Evolutionary conservation across 2,329 filamentous ascomycete genomes (phyloP), one percentile per base, ranked within the genome.

Genomic region (Colletotrichum lupini): DNA sequence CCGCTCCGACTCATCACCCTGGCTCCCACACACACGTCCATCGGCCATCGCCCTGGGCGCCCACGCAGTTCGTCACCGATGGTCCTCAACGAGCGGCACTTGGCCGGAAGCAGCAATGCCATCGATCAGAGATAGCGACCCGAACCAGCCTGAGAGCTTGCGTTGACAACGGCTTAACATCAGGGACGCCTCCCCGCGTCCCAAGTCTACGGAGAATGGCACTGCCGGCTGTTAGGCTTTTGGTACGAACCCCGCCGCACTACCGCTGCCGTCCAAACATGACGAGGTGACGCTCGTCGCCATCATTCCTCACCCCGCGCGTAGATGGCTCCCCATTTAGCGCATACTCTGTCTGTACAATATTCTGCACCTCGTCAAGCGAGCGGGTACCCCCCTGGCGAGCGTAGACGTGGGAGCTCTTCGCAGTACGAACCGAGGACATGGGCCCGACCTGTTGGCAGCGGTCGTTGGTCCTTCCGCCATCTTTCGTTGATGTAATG

Each of bases 1-100:
- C 56, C 37, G 67, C 66, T 69, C 46, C 60, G 56, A 65, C 64
- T 62, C 69, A 68, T 58, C 22, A 63, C n/a, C 37, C 57, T 14
- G 9, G 8, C 28, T 11, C 49, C 53, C 35, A 37, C 14, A 53
- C 28, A 22, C 37, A 46, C 9, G 19, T 49, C n/a, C 35, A 28
- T 62, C 37, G 37, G 24, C 11, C 58, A 8, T 37, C 57, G n/a
- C 19, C 46, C 30, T 37, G 42, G 6, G 37, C 14, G 7, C 7
- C n/a, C 8, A 37, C 22, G 16, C 56, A 35, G 26, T n/a, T 42
- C 46, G 37, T 49, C 42, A 49, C 42, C 42, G 42, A 49, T 49
- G 9, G 42, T n/a, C 42, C 42, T n/a, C 19, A 19, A 7, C 7
- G 16, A 49, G 42, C 19, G 42, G 42, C 24, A 49, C 59, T 26